A percentile compares a stretch with the other conserved stretches of the same genome.
phyloP scores from a whole-genome alignment of 371 early-diverging fungal species.

The Gilbertella persicaria region DNA sequence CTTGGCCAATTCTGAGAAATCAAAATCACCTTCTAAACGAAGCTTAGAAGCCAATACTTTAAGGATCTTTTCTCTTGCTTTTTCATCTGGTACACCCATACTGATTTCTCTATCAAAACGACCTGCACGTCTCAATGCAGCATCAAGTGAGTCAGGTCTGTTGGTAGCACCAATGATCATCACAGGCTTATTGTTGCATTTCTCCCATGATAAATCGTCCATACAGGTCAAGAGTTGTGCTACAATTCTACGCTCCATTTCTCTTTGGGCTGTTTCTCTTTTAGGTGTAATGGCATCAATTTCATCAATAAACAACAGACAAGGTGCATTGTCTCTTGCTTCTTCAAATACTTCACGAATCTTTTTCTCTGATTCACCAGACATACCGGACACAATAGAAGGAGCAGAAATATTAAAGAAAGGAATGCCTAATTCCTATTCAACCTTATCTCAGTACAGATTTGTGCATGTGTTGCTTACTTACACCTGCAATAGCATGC shows the following conservation, averaged over 20 bases:
- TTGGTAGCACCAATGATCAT: constrained; percentile 99
- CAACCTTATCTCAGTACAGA: constrained; percentile 9
- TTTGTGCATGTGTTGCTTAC: not conserved
- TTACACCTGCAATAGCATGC: constrained; percentile 95
- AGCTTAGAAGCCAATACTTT: constrained; percentile 89
- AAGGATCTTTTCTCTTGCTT: constrained; percentile 91
- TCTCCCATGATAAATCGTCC: constrained; percentile 91
- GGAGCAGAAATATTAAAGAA: constrained; percentile 98
- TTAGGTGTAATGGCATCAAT: constrained; percentile 99
- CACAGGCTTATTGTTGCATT: constrained; percentile 86
- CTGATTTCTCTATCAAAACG: constrained; percentile 98
- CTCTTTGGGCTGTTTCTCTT: constrained; percentile 98
- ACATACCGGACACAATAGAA: constrained; percentile 98
- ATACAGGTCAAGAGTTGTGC: constrained; percentile 98
- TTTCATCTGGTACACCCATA: constrained; percentile 97
- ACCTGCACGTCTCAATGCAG: constrained; percentile 97
- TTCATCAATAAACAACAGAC: constrained; percentile 99
- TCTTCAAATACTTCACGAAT: constrained; percentile 98
- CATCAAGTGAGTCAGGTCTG: constrained; percentile 96
- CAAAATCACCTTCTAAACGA: constrained; percentile 84
- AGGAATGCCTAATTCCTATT: constrained; percentile 89
- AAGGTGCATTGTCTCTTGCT: constrained; percentile 85
- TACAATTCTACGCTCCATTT: constrained; percentile 99
- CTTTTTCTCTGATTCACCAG: constrained; percentile 99
- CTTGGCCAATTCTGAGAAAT: constrained; percentile 88